A percentile compares a stretch with the other conserved stretches of the same genome.
phyloP scores from a whole-genome alignment of 169 alveolate species.

The Eimeria zaria region DNA sequence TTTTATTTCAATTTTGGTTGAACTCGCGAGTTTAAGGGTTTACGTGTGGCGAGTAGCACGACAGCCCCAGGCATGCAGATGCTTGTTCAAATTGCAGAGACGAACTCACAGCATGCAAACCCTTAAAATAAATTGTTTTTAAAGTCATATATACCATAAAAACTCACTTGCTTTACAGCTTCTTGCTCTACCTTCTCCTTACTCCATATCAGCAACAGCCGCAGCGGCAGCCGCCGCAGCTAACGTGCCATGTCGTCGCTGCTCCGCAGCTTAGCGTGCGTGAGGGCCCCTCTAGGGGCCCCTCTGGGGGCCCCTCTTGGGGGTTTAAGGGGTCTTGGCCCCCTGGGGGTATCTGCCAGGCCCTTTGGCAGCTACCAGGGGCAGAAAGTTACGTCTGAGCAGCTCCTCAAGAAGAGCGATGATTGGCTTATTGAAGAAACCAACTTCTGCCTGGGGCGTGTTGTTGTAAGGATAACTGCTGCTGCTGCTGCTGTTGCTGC shows the following conservation, averaged over 20 bases:
- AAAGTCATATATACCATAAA: not conserved
- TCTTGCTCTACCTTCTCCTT: not conserved
- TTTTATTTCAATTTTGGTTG: too few species aligned
- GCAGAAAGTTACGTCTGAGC: conserved; percentile 92
- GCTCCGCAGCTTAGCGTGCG: not conserved
- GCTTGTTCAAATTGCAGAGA: not conserved
- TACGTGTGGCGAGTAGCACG: too few species aligned
- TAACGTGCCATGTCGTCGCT: conserved; percentile 4
- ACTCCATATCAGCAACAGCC: conserved; percentile 1
- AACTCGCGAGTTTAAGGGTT: too few species aligned
- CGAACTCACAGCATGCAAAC: not conserved
- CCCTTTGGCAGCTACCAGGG: conserved; percentile 89
- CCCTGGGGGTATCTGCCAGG: conserved; percentile 34
- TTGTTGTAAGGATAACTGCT: conserved; percentile 87
- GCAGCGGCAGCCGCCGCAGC: conserved; percentile 50
- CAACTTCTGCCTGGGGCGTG: conserved; percentile 96
- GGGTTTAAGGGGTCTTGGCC: not conserved
- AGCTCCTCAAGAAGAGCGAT: conserved; percentile 92
- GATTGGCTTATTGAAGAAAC: conserved; percentile 97
- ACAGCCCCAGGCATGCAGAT: not conserved
- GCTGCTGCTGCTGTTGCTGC: conserved; percentile 14
- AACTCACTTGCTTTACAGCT: not conserved
- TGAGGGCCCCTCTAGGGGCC: conserved; percentile 12
- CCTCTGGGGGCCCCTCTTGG: conserved; percentile 53
- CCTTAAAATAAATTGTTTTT: not conserved